phyloP scores from a whole-genome alignment of 176 grass and related monocot species.

The Aegilops umbellulata region DNA sequence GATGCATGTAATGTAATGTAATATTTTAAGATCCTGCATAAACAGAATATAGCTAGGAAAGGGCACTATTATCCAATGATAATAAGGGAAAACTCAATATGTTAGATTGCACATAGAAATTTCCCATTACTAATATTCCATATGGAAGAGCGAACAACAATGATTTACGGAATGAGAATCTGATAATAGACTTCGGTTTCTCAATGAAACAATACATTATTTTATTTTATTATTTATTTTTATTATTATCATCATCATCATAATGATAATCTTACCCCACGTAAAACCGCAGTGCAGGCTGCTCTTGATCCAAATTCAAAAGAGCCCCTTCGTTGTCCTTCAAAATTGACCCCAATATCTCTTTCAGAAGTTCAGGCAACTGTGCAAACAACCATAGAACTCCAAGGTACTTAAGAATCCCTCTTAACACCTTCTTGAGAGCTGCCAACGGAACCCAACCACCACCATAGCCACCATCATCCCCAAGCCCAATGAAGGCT shows the following conservation, averaged over 20 bases:
- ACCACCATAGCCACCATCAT: slow-evolving; percentile 99
- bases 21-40: not conserved
- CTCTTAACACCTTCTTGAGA: slow-evolving; percentile 93
- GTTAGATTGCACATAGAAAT: not conserved
- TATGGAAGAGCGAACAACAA: slow-evolving; percentile 7
- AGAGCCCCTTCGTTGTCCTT: slow-evolving; percentile 99
- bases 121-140: not conserved
- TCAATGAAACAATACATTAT: not conserved
- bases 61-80: slow-evolving; percentile 1
- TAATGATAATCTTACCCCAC: slow-evolving; percentile 70
- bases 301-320: slow-evolving; percentile 98
- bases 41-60: not conserved
- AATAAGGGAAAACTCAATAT: not conserved
- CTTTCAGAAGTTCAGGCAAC: slow-evolving; percentile 96
- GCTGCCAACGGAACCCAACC: slow-evolving; percentile 98
- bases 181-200: slow-evolving; percentile 6
- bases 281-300: slow-evolving; percentile 96
- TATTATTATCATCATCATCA: too few species aligned
- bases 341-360: slow-evolving; percentile 96
- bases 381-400: slow-evolving; percentile 99
- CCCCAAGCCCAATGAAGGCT: slow-evolving; percentile 97
- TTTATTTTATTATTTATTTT: too few species aligned
- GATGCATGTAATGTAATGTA: not conserved
- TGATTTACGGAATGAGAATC: not conserved
- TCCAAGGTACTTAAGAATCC: slow-evolving; percentile 98